phyloP scores from a whole-genome alignment of 2,329 filamentous ascomycete species.

The Aphanoascus verrucosus region DNA sequence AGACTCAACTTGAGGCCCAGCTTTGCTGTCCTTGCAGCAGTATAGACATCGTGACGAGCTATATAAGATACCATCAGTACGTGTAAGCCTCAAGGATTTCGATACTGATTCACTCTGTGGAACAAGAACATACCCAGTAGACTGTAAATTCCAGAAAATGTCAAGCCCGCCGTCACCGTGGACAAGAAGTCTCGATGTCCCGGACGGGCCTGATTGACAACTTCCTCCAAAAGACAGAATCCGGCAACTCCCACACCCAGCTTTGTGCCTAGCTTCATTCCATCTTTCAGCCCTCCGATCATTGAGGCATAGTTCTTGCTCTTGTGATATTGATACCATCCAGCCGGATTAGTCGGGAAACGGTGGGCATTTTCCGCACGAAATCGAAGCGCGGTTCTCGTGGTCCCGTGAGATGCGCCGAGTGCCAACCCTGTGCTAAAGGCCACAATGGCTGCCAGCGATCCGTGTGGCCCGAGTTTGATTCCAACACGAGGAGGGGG shows the following conservation, averaged over 20 bases:
- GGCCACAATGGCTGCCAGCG: constrained; percentile 52
- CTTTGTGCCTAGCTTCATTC: constrained; percentile 59
- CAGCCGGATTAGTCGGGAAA: constrained; percentile 66
- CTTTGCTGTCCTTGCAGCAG: constrained; percentile 65
- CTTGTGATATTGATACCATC: constrained; percentile 99
- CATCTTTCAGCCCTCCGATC: constrained; percentile 67
- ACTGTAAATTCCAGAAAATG: constrained; percentile 77
- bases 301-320: constrained; percentile 87
- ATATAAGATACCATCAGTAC: constrained; percentile 12
- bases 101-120: not conserved
- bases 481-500: constrained; percentile 46
- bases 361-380: constrained; percentile 94
- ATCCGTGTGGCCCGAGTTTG: constrained; percentile 53
- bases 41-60: constrained; percentile 72
- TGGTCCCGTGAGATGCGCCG: constrained; percentile 61
- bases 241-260: constrained; percentile 62
- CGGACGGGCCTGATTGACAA: constrained; percentile 57
- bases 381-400: constrained; percentile 68
- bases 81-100: constrained; percentile 10
- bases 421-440: constrained; percentile 60
- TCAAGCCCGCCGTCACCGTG: constrained; percentile 70
- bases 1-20: constrained; percentile 70
- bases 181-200: constrained; percentile 63
- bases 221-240: constrained; percentile 75
- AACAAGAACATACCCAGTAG: constrained; percentile 56